phyloP scores from a whole-genome alignment of 257 asterid genomes.

The Orobanche coerulescens region DNA sequence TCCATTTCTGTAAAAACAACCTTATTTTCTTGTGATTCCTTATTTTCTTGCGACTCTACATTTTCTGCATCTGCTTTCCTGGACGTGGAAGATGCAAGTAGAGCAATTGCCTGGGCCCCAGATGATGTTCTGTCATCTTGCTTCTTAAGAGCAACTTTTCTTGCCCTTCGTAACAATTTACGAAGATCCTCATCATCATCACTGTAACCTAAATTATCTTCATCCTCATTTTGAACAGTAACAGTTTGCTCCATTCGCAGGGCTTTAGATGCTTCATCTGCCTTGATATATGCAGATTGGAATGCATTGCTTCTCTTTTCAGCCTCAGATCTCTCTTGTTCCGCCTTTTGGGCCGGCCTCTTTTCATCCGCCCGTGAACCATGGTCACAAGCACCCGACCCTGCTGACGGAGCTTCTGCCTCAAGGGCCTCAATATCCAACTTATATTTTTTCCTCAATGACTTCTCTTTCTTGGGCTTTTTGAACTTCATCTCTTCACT shows the following conservation, averaged over 20 bases:
- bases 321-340: slow-evolving; percentile 66
- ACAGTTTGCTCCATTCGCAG: slow-evolving; percentile 47
- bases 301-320: slow-evolving; percentile 72
- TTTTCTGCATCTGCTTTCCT: no score
- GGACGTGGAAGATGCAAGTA: no score
- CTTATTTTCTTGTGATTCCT: slow-evolving; percentile 56
- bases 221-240: slow-evolving; percentile 47
- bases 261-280: slow-evolving; percentile 88
- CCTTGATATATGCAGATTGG: slow-evolving; percentile 70
- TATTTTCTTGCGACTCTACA: no score
- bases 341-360: slow-evolving; percentile 59
- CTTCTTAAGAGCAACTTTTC: slow-evolving; percentile 66
- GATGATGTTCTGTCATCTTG: slow-evolving; percentile 49
- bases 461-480: slow-evolving; percentile 92
- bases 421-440: slow-evolving; percentile 77
- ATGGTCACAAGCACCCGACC: slow-evolving; percentile 80
- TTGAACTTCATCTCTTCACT: slow-evolving; percentile 88
- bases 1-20: slow-evolving; percentile 96
- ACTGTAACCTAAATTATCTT: slow-evolving; percentile 49
- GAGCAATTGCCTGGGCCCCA: slow-evolving; percentile 35
- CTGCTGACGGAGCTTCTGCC: slow-evolving; percentile 87
- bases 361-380: slow-evolving; percentile 71
- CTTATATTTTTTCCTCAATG: slow-evolving; percentile 85
- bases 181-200: slow-evolving; percentile 92
- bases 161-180: slow-evolving; percentile 77